A percentile compares a stretch with the other conserved stretches of the same genome.
phyloP scores from a whole-genome alignment of 1,284 basidiomycete genomes.

The Meira nashicola region DNA sequence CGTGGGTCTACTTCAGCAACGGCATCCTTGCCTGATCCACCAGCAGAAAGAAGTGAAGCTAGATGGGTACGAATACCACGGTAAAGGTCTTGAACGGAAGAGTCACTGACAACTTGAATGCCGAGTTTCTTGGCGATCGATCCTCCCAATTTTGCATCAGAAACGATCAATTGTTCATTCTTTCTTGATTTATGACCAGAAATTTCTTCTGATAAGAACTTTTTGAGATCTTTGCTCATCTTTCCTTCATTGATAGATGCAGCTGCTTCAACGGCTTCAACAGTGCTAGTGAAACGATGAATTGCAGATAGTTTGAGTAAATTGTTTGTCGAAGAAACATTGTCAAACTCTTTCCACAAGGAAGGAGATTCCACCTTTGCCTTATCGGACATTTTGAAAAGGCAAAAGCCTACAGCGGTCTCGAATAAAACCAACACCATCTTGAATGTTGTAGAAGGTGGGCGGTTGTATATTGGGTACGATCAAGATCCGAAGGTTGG shows the following conservation, averaged over 20 bases:
- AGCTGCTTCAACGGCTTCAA: conserved; percentile 96
- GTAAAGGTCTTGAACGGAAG: conserved; percentile 75
- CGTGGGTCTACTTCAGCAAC: conserved; percentile 60
- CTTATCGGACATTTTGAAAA: conserved; percentile 90
- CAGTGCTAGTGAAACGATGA: conserved; percentile 93
- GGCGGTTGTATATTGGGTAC: too few relatives aligned
- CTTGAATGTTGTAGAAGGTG: conserved; percentile 10
- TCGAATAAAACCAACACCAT: conserved; percentile 53
- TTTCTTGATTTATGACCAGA: conserved; percentile 79
- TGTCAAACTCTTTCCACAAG: conserved; percentile 86
- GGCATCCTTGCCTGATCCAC: conserved; percentile 22
- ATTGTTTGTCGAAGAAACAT: conserved; percentile 82
- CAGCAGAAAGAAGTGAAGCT: conserved; percentile 64
- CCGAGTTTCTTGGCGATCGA: conserved; percentile 90
- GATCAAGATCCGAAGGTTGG: background rate
- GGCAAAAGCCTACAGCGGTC: conserved; percentile 71
- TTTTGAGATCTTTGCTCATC: conserved; percentile 83
- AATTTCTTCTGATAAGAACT: conserved; percentile 85
- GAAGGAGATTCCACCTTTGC: conserved; percentile 81
- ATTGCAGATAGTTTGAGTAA: conserved; percentile 78
- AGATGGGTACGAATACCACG: conserved; percentile 90
- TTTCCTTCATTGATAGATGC: conserved; percentile 88
- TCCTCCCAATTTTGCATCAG: conserved; percentile 80
- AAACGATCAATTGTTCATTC: conserved; percentile 73
- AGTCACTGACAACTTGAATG: conserved; percentile 74